Evolutionary conservation across 805 yeast genomes (phyloP).

Genomic region (Ogataea pini): DNA sequence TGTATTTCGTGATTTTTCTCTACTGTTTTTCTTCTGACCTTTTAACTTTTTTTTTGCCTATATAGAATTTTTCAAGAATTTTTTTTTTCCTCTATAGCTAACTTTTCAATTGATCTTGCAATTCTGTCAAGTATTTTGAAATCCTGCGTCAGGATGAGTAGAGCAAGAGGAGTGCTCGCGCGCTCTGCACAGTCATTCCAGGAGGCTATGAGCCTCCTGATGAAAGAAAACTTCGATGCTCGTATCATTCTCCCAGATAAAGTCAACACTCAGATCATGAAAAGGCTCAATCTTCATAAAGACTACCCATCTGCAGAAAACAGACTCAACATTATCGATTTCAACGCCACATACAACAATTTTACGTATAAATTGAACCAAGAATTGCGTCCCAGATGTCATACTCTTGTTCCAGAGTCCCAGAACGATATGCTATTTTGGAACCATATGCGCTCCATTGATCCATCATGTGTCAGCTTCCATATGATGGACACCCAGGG

Average conservation of each 20-base stretch:
- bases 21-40: neutral
- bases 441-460: conserved; percentile 19
- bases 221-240: conserved; percentile 10
- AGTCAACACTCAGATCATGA: conserved; percentile 39
- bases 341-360: conserved; percentile 59
- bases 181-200: conserved; percentile 10
- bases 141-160: conserved; percentile 4
- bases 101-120: neutral
- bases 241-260: conserved; percentile 16
- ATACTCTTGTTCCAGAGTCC: conserved; percentile 48
- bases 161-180: conserved; percentile 8
- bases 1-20: neutral
- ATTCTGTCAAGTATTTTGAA: too few species aligned
- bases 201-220: conserved; percentile 11
- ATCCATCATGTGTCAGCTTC: conserved; percentile 18
- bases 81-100: neutral
- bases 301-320: conserved; percentile 37
- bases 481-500: conserved; percentile 20
- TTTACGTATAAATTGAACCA: conserved; percentile 65
- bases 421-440: conserved; percentile 24
- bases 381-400: conserved; percentile 59
- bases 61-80: neutral
- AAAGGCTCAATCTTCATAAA: conserved; percentile 44
- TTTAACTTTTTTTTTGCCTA: neutral
- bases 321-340: conserved; percentile 55